A percentile compares a stretch with the other conserved stretches of the same genome.
These are phyloP conservation scores for Omphalotus guepiniiformis DNA, from an alignment of 768 basidiomycete genomes.

Conservation along the genomic window DNA sequence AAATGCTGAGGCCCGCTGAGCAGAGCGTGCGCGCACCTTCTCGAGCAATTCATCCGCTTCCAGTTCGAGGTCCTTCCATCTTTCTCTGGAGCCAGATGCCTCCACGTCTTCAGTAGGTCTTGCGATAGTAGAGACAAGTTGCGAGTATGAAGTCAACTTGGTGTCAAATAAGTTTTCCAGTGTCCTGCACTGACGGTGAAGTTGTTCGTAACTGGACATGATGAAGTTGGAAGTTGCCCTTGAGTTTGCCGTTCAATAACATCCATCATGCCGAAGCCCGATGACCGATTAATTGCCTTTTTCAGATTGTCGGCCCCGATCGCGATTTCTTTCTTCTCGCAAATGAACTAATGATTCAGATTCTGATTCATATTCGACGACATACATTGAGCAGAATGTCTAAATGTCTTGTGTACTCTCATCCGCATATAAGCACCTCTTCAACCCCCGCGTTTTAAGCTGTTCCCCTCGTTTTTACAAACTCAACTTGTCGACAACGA, in stretches of 20 bases:
- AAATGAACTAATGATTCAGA: too few species aligned
- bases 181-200: conserved; percentile 89
- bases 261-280: too few species aligned
- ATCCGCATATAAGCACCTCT: too few species aligned
- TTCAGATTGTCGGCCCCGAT: background rate
- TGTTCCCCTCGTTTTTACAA: too few species aligned
- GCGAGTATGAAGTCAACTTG: conserved; percentile 88
- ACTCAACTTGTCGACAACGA: too few species aligned
- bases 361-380: too few species aligned
- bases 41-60: conserved; percentile 84
- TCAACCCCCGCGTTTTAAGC: too few species aligned
- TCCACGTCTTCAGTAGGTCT: conserved; percentile 58
- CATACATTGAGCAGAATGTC: too few species aligned
- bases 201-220: conserved; percentile 82
- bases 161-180: conserved; percentile 90
- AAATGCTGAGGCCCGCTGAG: conserved; percentile 4
- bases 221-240: conserved; percentile 4
- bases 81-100: conserved; percentile 61
- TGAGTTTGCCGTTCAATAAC: too few species aligned
- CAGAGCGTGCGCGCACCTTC: conserved; percentile 45
- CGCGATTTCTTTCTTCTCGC: too few species aligned
- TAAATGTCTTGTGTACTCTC: too few species aligned
- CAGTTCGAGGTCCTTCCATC: conserved; percentile 79
- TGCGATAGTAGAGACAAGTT: conserved; percentile 68
- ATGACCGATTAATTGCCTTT: background rate